These are phyloP conservation scores for Arachis stenosperma DNA, from an alignment of 306 rosid genomes.

Conservation along the genomic window DNA sequence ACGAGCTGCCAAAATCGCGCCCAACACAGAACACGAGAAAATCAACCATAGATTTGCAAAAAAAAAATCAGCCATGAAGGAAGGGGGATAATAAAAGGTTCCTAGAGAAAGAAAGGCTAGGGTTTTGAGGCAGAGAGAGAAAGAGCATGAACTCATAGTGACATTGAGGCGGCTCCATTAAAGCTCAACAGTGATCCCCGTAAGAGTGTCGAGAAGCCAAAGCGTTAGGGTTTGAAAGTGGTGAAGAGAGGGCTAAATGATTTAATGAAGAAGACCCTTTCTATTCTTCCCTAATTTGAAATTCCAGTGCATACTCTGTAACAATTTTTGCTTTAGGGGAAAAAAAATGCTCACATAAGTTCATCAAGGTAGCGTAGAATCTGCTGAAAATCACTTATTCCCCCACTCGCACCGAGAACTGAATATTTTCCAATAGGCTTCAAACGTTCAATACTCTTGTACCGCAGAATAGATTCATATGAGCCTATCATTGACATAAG, in stretches of 20 bases:
- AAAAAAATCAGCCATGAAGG: background rate
- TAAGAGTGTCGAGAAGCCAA: conserved; percentile 44
- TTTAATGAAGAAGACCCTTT: too few species aligned
- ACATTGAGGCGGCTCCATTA: conserved; percentile 51
- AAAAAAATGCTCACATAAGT: too few species aligned
- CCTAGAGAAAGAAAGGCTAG: conserved; percentile 49
- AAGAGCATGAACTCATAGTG: conserved; percentile 71
- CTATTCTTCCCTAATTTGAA: too few species aligned
- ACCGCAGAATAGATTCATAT: too few species aligned
- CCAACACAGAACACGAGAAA: conserved; percentile 45
- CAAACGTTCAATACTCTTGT: too few species aligned
- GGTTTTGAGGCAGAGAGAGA: conserved; percentile 53
- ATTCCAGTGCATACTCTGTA: too few species aligned
- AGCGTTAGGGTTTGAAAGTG: conserved; percentile 79
- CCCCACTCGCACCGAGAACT: too few species aligned
- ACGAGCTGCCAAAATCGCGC: conserved; percentile 51
- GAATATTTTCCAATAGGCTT: too few species aligned
- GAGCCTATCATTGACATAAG: too few species aligned
- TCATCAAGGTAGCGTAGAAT: too few species aligned
- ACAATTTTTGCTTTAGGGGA: too few species aligned
- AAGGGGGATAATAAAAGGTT: conserved; percentile 12
- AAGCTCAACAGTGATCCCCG: conserved; percentile 63
- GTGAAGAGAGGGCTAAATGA: conserved; percentile 27
- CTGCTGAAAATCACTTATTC: too few species aligned
- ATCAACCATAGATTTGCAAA: conserved; percentile 53